Evolutionary conservation across 2,329 filamentous ascomycete species (phyloP).

Genomic region (Arthrobotrys sphaeroides): DNA sequence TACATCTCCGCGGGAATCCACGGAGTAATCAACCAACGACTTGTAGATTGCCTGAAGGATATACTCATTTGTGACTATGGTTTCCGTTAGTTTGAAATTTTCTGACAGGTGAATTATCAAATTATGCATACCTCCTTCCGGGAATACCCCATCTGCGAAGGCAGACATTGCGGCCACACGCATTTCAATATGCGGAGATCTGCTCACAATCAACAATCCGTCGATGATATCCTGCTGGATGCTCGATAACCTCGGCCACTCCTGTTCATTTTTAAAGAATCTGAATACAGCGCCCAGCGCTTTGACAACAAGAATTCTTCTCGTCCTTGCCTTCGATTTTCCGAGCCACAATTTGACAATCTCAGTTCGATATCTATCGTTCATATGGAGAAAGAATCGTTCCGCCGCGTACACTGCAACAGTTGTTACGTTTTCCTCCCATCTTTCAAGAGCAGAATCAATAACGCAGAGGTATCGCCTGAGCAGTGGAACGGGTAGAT

Average conservation of each 20-base stretch:
- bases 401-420: conserved; percentile 47
- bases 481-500: conserved; percentile 25
- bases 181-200: conserved; percentile 55
- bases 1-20: conserved; percentile 86
- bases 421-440: conserved; percentile 53
- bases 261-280: conserved; percentile 50
- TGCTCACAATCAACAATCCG: conserved; percentile 51
- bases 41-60: conserved; percentile 37
- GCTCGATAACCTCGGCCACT: conserved; percentile 6
- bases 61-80: conserved; percentile 31
- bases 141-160: conserved; percentile 51
- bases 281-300: conserved; percentile 56
- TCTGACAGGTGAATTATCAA: neutral
- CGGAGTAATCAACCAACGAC: conserved; percentile 87
- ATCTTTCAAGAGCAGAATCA: conserved; percentile 56
- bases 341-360: conserved; percentile 51
- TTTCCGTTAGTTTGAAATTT: neutral
- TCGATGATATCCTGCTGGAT: conserved; percentile 54
- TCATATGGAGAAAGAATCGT: conserved; percentile 47
- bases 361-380: conserved; percentile 33
- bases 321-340: conserved; percentile 48
- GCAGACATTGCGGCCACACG: conserved; percentile 57
- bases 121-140: conserved; percentile 28
- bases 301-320: conserved; percentile 53
- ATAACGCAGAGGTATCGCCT: conserved; percentile 54